Evolutionary conservation across 164 flowering plant species (phyloP).

Genomic region (Vitis amurensis): DNA sequence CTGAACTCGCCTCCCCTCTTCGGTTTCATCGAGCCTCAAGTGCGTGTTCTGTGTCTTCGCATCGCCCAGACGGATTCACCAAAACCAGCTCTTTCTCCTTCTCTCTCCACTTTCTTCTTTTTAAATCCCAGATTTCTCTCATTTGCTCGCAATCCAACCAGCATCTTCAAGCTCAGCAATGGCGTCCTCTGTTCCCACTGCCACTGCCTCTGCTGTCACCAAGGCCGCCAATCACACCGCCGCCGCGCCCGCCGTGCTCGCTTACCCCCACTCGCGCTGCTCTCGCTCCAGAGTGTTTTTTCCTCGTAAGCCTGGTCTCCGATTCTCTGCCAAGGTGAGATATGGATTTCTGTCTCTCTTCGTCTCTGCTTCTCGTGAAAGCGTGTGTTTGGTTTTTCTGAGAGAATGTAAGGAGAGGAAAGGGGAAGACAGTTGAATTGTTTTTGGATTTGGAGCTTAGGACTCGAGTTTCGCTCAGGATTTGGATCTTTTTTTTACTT

Average conservation of each 20-base stretch:
- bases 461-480: no score
- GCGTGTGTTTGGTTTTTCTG: no score
- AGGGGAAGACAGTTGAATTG: no score
- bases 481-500: no score
- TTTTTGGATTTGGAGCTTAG: no score
- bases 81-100: neutral
- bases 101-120: conserved; percentile 16
- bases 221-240: conserved; percentile 11
- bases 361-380: no score
- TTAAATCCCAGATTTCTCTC: neutral
- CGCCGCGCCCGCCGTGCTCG: neutral
- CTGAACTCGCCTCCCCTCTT: no score
- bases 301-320: conserved; percentile 39
- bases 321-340: conserved; percentile 35
- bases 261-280: neutral
- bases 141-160: neutral
- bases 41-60: no score
- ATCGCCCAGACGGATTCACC: no score
- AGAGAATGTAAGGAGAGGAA: no score
- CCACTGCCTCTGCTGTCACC: conserved; percentile 32
- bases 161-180: conserved; percentile 6
- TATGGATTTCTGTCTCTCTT: neutral
- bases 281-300: conserved; percentile 30
- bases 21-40: no score
- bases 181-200: conserved; percentile 27